phyloP scores from a whole-genome alignment of 1,139 yeast genomes.

The Wickerhamiella infanticola region DNA sequence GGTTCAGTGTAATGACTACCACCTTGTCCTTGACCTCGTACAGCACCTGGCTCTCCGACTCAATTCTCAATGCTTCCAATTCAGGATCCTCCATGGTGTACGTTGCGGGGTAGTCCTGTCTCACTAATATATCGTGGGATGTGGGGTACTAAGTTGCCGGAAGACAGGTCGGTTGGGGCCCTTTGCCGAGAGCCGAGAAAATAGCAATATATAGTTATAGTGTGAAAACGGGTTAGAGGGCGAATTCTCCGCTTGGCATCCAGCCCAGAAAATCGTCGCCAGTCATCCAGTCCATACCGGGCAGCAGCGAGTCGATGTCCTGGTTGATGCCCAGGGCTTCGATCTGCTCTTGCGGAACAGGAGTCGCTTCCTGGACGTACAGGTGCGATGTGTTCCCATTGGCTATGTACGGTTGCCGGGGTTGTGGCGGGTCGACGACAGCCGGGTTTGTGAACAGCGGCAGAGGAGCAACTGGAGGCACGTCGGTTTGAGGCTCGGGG shows the following conservation, averaged over 20 bases:
- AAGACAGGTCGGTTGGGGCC: too few relatives aligned
- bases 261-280: conserved; percentile 89
- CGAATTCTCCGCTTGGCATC: conserved; percentile 64
- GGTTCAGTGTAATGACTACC: conserved; percentile 53
- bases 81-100: too few relatives aligned
- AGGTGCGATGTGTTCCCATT: background rate
- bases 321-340: background rate
- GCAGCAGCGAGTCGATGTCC: conserved; percentile 36
- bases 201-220: too few relatives aligned
- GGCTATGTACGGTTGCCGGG: background rate
- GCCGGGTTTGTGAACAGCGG: conserved; percentile 49
- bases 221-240: conserved; percentile 20
- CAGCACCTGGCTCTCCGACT: conserved; percentile 2
- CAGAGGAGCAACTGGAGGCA: conserved; percentile 35
- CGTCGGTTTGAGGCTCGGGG: conserved; percentile 16
- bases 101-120: too few relatives aligned
- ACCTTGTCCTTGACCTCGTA: conserved; percentile 36
- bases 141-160: too few relatives aligned
- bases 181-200: too few relatives aligned
- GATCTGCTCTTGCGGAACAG: background rate
- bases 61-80: background rate
- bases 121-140: too few relatives aligned
- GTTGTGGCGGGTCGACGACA: background rate
- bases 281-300: conserved; percentile 74
- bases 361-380: background rate